A percentile compares a stretch with the other conserved stretches of the same genome.
These are phyloP conservation scores for Talaromyces thailandensis DNA, from an alignment of 495 filamentous ascomycete species.

Conservation along the genomic window DNA sequence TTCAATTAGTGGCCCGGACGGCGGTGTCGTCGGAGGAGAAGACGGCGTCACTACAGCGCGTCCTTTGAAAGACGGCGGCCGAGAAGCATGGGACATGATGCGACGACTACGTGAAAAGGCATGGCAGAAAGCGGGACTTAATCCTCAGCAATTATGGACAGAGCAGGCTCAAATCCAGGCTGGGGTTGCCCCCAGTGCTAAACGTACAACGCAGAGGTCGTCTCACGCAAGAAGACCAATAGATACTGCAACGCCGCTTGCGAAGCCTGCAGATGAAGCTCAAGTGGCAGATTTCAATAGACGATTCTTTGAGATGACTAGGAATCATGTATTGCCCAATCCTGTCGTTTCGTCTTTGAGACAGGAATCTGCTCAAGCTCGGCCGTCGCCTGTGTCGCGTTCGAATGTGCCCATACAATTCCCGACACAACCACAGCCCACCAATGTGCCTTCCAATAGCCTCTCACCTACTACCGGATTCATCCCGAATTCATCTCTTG, in stretches of 20 bases:
- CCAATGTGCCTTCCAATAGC: conserved; percentile 6
- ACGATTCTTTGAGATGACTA: conserved; percentile 32
- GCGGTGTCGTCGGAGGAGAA: conserved; percentile 41
- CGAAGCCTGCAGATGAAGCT: neutral
- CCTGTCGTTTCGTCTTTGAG: conserved; percentile 11
- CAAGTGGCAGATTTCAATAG: conserved; percentile 25
- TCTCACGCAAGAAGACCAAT: neutral
- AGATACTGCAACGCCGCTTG: neutral
- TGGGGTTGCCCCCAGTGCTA: conserved; percentile 15
- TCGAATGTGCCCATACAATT: conserved; percentile 19
- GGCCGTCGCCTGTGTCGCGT: neutral
- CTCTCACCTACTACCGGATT: conserved; percentile 9
- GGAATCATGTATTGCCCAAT: conserved; percentile 21
- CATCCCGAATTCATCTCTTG: neutral
- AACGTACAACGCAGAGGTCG: conserved; percentile 9
- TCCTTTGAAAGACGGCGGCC: conserved; percentile 42
- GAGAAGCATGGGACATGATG: conserved; percentile 49
- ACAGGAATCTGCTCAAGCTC: conserved; percentile 14
- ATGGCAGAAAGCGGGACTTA: conserved; percentile 40
- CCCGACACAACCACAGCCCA: conserved; percentile 11
- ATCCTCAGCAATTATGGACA: conserved; percentile 38
- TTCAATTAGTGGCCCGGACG: conserved; percentile 42
- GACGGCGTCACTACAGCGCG: conserved; percentile 37
- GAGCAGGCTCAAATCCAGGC: conserved; percentile 37
- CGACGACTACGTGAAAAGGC: conserved; percentile 41